phyloP scores from a whole-genome alignment of 2,329 filamentous ascomycete genomes.

The Fusarium multiceps region DNA sequence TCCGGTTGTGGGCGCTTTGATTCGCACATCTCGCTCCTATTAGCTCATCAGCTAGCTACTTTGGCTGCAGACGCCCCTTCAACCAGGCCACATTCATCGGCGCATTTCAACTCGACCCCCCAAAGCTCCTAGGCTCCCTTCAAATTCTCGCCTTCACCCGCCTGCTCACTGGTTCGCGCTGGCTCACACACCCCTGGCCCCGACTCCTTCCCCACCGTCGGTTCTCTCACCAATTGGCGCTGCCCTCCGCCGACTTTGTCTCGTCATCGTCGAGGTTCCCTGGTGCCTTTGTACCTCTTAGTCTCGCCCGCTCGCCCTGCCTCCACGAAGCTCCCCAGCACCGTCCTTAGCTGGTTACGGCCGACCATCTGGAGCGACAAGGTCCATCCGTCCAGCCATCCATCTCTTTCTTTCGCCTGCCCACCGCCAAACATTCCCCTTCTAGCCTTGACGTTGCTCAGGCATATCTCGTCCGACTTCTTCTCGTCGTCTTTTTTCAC shows the following conservation, averaged over 20 bases:
- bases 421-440: constrained; percentile 42
- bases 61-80: constrained; percentile 30
- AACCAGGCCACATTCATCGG: constrained; percentile 28
- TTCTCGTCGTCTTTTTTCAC: constrained; percentile 11
- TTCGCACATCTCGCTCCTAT: constrained; percentile 30
- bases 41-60: constrained; percentile 16
- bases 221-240: constrained; percentile 44
- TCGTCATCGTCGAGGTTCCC: constrained; percentile 46
- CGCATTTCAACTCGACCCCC: constrained; percentile 28
- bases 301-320: constrained; percentile 43
- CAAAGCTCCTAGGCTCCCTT: constrained; percentile 32
- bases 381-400: constrained; percentile 28
- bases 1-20: constrained; percentile 19
- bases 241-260: constrained; percentile 41
- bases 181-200: constrained; percentile 40
- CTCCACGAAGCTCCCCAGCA: constrained; percentile 41
- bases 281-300: constrained; percentile 43
- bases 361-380: constrained; percentile 39
- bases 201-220: constrained; percentile 38
- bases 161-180: constrained; percentile 33
- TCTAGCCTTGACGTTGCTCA: constrained; percentile 37
- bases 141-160: constrained; percentile 36
- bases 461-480: constrained; percentile 27
- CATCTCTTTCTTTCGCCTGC: constrained; percentile 34
- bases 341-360: constrained; percentile 34